Conservation (phyloP, 257 asterid genomes). For the Solanum ossicruentum region DNA sequence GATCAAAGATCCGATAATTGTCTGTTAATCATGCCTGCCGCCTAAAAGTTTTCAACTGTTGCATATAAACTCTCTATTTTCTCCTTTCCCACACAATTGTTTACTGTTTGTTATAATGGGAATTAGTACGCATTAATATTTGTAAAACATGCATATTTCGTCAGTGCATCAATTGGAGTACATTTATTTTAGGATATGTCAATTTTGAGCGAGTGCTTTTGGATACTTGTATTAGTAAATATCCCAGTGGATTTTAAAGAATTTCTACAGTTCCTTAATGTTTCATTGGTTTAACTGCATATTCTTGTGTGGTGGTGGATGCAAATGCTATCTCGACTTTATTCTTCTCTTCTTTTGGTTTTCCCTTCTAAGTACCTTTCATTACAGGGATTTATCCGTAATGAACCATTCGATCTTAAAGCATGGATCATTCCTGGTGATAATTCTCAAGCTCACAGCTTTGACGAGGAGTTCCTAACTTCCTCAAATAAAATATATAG, state of each 20-base stretch:
- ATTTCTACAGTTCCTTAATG: not conserved
- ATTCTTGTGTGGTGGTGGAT: conserved; percentile 21
- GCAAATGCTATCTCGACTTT: not conserved
- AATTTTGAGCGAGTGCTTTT: not conserved
- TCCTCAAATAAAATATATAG: conserved; percentile 22
- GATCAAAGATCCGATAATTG: not conserved
- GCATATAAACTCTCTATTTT: not conserved
- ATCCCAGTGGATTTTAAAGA: not conserved
- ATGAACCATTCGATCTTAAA: conserved; percentile 63
- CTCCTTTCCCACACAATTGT: not conserved
- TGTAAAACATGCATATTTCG: not conserved
- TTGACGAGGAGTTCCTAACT: conserved; percentile 22
- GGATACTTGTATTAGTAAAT: not conserved
- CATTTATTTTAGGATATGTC: not conserved
- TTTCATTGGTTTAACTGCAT: not conserved
- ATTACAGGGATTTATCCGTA: conserved; percentile 68
- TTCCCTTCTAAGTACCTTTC: conserved; percentile 1
- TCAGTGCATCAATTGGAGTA: not conserved
- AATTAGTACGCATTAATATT: not conserved
- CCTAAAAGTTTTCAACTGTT: not conserved
- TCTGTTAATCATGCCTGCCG: not conserved
- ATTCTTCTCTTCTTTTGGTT: not conserved
- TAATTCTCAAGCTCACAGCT: conserved; percentile 4
- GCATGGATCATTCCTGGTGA: conserved; percentile 71
- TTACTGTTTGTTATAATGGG: not conserved